phyloP scores from a whole-genome alignment of 2,329 filamentous ascomycete genomes.

The Xylariaceae sp. region DNA sequence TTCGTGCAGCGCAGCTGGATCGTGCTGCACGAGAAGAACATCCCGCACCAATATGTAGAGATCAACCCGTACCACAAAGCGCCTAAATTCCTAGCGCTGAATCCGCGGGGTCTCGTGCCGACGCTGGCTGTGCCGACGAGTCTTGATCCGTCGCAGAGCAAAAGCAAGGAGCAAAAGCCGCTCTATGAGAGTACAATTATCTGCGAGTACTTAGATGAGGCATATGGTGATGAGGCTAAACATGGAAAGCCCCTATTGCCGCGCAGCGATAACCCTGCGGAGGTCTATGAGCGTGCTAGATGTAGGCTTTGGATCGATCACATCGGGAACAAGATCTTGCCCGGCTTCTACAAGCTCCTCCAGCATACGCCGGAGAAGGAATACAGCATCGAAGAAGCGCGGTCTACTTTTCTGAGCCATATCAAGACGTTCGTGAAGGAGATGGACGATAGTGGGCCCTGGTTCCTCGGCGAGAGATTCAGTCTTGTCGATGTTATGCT shows the following conservation, averaged over 20 bases:
- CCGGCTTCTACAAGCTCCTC: constrained; percentile 69
- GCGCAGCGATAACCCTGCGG: constrained; percentile 34
- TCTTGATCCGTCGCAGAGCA: constrained; percentile 34
- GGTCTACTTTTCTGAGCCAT: constrained; percentile 63
- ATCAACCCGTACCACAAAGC: constrained; percentile 82
- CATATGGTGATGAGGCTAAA: constrained; percentile 55
- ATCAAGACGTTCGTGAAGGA: constrained; percentile 67
- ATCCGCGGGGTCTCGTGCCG: constrained; percentile 78
- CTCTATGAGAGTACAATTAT: constrained; percentile 77
- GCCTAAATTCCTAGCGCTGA: constrained; percentile 70
- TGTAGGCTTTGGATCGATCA: constrained; percentile 79
- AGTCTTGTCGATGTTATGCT: constrained; percentile 73
- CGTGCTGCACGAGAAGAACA: constrained; percentile 73
- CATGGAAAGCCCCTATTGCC: constrained; percentile 63
- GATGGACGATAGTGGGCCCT: constrained; percentile 66
- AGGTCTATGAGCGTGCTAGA: constrained; percentile 69
- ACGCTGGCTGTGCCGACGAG: constrained; percentile 62
- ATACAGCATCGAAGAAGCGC: constrained; percentile 59
- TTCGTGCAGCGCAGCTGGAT: constrained; percentile 77
- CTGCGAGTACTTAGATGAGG: constrained; percentile 78
- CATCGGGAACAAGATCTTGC: constrained; percentile 69
- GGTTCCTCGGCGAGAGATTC: constrained; percentile 70
- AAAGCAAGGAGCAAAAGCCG: constrained; percentile 54
- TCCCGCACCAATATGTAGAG: constrained; percentile 77
- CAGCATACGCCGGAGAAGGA: constrained; percentile 60